Evolutionary conservation across 495 filamentous ascomycete genomes (phyloP), one percentile per base, ranked within the genome.

Genomic region (Amniculicola lignicola): DNA sequence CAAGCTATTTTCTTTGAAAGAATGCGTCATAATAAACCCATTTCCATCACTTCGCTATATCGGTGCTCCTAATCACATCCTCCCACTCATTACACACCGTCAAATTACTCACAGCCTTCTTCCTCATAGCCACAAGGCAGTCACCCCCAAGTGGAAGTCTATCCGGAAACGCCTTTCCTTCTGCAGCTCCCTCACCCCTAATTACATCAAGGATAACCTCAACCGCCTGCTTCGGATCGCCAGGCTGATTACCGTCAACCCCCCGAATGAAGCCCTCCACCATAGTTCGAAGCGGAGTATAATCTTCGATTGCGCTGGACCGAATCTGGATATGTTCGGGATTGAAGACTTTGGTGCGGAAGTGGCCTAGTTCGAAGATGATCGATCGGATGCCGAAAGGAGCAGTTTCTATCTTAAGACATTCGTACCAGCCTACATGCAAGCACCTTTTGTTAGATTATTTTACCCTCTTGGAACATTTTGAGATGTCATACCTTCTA

Each of bases 171-270:
- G 58, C 48, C 52, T 65, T 71, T 18, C 59, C 69, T 16, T 42
- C 39, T 3, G 63, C 59, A 37, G 50, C 39, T 10, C 71, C 69
- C 23, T 72, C 68, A 0, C 69, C 65, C n/a, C 66, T 60, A 1
- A 76, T 70, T 12, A 75, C 35, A 56, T 77, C 73, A 14, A 75
- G 46, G 28, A 73, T 69, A 3, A 65, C 45, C 39, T 66, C 36
- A 12, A 70, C 67, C 18, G 56, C 66, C 47, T 71, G 70, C 2
- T 12, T 46, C 1, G 74, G 53, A 61, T 77, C 71, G 0, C 75
- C 75, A 10, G 64, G 65, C 57, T 77, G 58, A 28, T 44, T 56
- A n/a, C 39, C 21, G n/a, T 64, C 18, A 1, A 16, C 18, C 7
- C 5, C 35, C 15, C 28, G n/a, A 2, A 44, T 22, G 4, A 48